Evolutionary conservation across 768 basidiomycete genomes (phyloP), one percentile per base, ranked within the genome.

Genomic region (Pulveroboletus sp.): DNA sequence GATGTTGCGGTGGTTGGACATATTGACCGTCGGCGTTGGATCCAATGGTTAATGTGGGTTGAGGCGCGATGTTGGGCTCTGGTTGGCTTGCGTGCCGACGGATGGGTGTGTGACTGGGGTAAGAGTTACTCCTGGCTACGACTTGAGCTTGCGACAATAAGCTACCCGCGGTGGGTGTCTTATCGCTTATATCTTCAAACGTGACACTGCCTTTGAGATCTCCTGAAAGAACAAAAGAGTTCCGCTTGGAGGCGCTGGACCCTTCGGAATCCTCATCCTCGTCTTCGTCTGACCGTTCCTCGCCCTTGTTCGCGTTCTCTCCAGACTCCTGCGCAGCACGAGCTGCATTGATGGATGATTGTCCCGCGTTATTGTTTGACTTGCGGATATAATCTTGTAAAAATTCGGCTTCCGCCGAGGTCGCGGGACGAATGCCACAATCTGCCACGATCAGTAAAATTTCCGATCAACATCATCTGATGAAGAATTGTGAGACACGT

Each of bases 341-440:
- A 32, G 82, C 81, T n/a, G 85, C 83, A 55, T 85, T 87, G 55
- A 83, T 77, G 26, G 86, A 85, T 44, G 79, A 75, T 64, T 89
- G 86, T 7, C 81, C 86, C 7, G 89, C 85, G 58, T 77, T 85
- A 66, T 91, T 91, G 72, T 93, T 93, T 5, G 90, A 88, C 65
- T 89, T 90, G 60, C 89, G 87, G 56, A 92, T 88, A 68, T 91
- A 93, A 58, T 92, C 90, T 65, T 92, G 90, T 22, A 93, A 79
- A 79, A 89, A 93, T 70, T 93, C 90, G 55, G 89, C 89, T 73
- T 93, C 90, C 31, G 89, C 83, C 55, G 88, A 82, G 27, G 89
- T 92, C n/a, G 89, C 87, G 47, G 90, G 91, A 60, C 90, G 83
- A 61, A 93, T 93, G 58, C 90, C 90, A 73, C 90, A 93, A 79